These are phyloP conservation scores for Fusarium begoniae DNA, from an alignment of 2,329 filamentous ascomycete species.

Conservation along the genomic window DNA sequence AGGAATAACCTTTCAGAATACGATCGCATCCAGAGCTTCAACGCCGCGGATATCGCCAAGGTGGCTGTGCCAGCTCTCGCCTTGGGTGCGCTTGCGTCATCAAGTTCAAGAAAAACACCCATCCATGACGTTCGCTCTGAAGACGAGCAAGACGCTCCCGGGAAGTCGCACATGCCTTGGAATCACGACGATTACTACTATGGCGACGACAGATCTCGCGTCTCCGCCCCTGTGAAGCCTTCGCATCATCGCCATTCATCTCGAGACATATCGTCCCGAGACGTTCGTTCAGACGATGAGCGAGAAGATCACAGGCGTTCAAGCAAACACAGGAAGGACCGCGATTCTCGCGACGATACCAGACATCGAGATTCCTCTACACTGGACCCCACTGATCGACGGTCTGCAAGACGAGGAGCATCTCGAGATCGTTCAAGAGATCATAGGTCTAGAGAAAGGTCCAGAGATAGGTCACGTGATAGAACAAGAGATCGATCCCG, in stretches of 20 bases:
- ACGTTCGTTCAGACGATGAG: slow-evolving; percentile 35
- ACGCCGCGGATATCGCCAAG: slow-evolving; percentile 17
- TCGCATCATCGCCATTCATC: slow-evolving; percentile 32
- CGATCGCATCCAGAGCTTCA: slow-evolving; percentile 14
- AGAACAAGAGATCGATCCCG: slow-evolving; percentile 22
- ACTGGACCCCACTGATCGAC: slow-evolving; percentile 18
- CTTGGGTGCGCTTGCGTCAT: slow-evolving; percentile 30
- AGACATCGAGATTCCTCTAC: slow-evolving; percentile 16
- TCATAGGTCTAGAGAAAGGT: not conserved
- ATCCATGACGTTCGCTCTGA: slow-evolving; percentile 31
- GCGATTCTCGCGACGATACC: slow-evolving; percentile 23
- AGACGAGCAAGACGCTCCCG: slow-evolving; percentile 12
- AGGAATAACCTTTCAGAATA: slow-evolving; percentile 11
- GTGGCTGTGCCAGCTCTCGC: slow-evolving; percentile 32
- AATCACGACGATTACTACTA: slow-evolving; percentile 28
- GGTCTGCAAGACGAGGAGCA: slow-evolving; percentile 25
- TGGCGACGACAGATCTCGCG: slow-evolving; percentile 27
- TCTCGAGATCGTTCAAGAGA: slow-evolving; percentile 29
- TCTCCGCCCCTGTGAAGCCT: slow-evolving; percentile 22
- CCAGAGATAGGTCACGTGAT: slow-evolving; percentile 4
- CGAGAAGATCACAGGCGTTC: slow-evolving; percentile 21
- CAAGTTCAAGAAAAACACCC: slow-evolving; percentile 14
- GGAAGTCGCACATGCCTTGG: slow-evolving; percentile 17
- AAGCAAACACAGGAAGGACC: slow-evolving; percentile 30
- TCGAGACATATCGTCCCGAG: slow-evolving; percentile 22